Percentiles rank a stretch among this genome's conserved stretches.
These are phyloP conservation scores for Podila clonocystis DNA, from an alignment of 192 early-diverging fungal genomes.

Conservation along the genomic window DNA sequence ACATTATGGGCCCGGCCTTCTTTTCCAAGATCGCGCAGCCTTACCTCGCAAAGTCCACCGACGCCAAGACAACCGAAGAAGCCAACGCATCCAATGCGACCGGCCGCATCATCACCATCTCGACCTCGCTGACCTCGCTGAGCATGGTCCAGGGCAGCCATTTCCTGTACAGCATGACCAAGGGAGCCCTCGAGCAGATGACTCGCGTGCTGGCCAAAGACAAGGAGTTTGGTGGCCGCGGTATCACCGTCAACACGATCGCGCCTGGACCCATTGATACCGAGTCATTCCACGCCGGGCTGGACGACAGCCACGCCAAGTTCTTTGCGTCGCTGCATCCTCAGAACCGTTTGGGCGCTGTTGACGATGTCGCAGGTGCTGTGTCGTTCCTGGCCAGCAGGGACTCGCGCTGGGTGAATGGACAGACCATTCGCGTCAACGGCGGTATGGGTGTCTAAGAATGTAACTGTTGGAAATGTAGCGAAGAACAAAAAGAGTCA, in stretches of 20 bases:
- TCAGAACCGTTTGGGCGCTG: conserved; percentile 10
- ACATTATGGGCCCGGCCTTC: conserved; percentile 46
- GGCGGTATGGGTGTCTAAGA: conserved; percentile 34
- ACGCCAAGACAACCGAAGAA: not conserved
- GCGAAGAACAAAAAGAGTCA: too few species aligned
- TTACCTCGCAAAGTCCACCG: conserved; percentile 19
- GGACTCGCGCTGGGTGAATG: conserved; percentile 32
- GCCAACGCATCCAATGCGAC: not conserved
- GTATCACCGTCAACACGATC: conserved; percentile 17
- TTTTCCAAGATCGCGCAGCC: conserved; percentile 32
- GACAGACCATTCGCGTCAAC: conserved; percentile 34
- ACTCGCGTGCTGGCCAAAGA: conserved; percentile 16
- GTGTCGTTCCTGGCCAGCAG: conserved; percentile 23
- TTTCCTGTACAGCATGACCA: conserved; percentile 12
- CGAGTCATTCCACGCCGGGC: not conserved
- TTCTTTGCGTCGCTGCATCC: conserved; percentile 11
- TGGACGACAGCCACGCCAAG: not conserved
- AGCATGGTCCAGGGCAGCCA: conserved; percentile 10
- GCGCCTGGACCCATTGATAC: conserved; percentile 29
- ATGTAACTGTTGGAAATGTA: too few species aligned
- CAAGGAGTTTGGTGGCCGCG: conserved; percentile 12
- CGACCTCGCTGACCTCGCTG: conserved; percentile 18
- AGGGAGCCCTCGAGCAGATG: conserved; percentile 15
- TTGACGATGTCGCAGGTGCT: conserved; percentile 1
- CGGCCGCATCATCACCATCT: conserved; percentile 48